Base-by-base conservation (phyloP, 352 stramenopile genomes). In the Aphanomyces euteiches region DNA sequence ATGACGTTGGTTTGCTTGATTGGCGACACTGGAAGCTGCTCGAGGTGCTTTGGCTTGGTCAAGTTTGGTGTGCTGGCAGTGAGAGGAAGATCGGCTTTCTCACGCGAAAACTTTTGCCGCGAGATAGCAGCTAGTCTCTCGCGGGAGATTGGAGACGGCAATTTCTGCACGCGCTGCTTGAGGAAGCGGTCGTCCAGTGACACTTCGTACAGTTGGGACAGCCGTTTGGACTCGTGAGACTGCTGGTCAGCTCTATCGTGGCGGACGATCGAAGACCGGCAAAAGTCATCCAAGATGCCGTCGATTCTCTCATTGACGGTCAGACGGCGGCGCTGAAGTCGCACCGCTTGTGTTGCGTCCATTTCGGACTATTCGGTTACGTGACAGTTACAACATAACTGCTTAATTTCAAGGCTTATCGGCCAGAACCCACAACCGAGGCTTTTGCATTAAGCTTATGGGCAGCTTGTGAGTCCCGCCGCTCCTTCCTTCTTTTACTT, bases 241-340 rank as follows among this genome's bases (percentile, higher is more conserved):
- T 47, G 34, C 36, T 13, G 6, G 12, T 47, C 57, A 40, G 15
- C 57, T 37, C 37, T 40, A 34, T 65, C 57, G 57, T 37, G 57
- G 7, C n/a, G 36, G 6, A 19, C 10, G 34, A 65, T 65, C 10
- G 57, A 47, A 13, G 28, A 19, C 6, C 57, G 57, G 38, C 57
- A 65, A 28, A 41, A 65, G 13, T 41, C 57, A 28, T 65, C 57
- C 5, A 65, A 21, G 38, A 65, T 65, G 28, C 38, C 12, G 38
- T 65, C 57, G 57, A 65, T 65, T 37, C 57, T 37, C 36, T 65
- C 57, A 40, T 65, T 65, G n/a, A 65, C 57, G 28, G 57, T 65
- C 19, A 37, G 28, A 37, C 38, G 19, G 39, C 37, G 39, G 19
- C 57, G 15, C 28, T 28, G 28, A 28, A 28, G 28, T 28, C 28